Evolutionary conservation across 331 rosid genomes (phyloP).

Genomic region (Cydonia oblonga): DNA sequence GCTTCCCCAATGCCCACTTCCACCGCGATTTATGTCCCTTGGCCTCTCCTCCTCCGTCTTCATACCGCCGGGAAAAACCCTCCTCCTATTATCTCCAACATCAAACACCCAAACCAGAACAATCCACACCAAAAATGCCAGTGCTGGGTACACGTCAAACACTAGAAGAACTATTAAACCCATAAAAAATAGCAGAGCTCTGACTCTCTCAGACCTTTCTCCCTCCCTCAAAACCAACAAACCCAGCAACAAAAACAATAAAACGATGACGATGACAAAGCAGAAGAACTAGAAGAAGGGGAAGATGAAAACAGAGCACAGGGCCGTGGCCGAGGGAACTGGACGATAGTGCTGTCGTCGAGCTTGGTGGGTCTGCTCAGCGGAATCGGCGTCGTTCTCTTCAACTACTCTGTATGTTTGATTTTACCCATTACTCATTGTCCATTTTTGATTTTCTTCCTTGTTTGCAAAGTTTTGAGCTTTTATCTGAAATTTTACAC

Average conservation of each 20-base stretch:
- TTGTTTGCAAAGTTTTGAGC: neutral
- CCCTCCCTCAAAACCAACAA: constrained; percentile 19
- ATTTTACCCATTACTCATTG: neutral
- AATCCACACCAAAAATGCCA: neutral
- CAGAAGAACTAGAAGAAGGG: neutral
- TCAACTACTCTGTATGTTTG: constrained; percentile 48
- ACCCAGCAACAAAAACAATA: neutral
- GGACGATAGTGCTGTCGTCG: constrained; percentile 50
- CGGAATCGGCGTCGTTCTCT: constrained; percentile 68
- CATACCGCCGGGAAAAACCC: neutral
- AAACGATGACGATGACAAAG: neutral
- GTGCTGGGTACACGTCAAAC: neutral
- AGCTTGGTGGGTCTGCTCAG: constrained; percentile 87
- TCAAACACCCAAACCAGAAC: neutral
- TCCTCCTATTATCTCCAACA: constrained; percentile 3
- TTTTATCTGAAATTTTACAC: constrained; percentile 27
- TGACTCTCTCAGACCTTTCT: constrained; percentile 14
- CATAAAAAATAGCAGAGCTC: neutral
- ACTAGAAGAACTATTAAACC: too few species aligned
- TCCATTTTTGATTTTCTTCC: neutral
- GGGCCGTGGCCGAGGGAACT: constrained; percentile 26
- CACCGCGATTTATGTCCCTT: neutral
- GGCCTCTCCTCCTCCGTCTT: constrained; percentile 10
- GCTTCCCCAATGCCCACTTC: constrained; percentile 15
- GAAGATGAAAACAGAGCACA: constrained; percentile 1